Base-by-base conservation (phyloP, 106 monocot genomes). In the Gastrodia elata region DNA sequence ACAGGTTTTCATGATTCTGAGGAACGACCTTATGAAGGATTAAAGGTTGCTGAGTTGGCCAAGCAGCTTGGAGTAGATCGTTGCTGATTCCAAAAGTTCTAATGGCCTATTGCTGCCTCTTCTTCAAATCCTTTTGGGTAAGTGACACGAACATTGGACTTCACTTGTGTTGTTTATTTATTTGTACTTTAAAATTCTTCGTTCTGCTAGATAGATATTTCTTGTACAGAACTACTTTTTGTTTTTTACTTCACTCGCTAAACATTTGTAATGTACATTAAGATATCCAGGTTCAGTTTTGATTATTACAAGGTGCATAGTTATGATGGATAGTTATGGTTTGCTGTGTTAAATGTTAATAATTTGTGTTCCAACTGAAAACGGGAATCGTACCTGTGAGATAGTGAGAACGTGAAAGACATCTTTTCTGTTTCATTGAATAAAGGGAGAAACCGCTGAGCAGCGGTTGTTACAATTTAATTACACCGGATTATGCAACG, bases 21-120 rank as follows among this genome's bases (percentile, higher is more conserved):
- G n/a, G 68, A 85, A 44, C 59, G 72, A 56, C 48, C 68, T 38
- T 14, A 38, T 59, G 85, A 78, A 75, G 81, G 71, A 75, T 75
- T 69, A 14, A 81, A 81, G 55, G 71, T 81, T 38, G 37, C 77
- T 16, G 77, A 75, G 33, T 71, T 78, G 30, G 48, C 75, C n/a
- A 74, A 56, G 61, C 14, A 61, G 32, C 61, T 61, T 10, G 61
- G 61, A 25, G 57, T 27, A 28, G 61, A 61, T 61, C 61, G 11
- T 11, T 28, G 9, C 26, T 61, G 28, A 61, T 61, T 61, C 61
- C 30, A n/a, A 9, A 32, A 61, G 61, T 5, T 61, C n/a, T 61
- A 28, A 11, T 26, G 7, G 5, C 30, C 16, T 61, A 9, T 61
- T 61, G n/a, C 61, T 61, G 10, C 61, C 7, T 61, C 26, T 2